Percentiles rank a stretch among this genome's conserved stretches.
These are phyloP conservation scores for Aureobasidium sp. DNA, from an alignment of 2,329 filamentous ascomycete genomes.

Conservation along the genomic window DNA sequence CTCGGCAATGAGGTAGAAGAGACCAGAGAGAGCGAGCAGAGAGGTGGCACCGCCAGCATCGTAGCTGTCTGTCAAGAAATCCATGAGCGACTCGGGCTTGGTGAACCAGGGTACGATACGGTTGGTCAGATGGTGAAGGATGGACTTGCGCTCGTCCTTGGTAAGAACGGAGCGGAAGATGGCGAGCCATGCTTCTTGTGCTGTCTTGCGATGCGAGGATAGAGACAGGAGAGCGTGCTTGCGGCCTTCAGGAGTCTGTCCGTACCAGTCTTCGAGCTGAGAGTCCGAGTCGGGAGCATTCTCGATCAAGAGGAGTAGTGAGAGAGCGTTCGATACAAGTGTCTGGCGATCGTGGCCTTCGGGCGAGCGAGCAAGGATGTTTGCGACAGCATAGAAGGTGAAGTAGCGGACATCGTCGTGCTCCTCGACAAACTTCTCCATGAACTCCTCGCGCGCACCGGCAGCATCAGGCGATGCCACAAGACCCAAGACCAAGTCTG, in stretches of 20 bases:
- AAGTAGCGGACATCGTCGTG: constrained; percentile 81
- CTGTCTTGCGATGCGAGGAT: constrained; percentile 65
- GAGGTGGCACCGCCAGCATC: constrained; percentile 78
- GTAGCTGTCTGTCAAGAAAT: constrained; percentile 94
- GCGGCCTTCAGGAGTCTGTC: constrained; percentile 56
- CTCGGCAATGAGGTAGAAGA: constrained; percentile 89
- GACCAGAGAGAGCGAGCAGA: constrained; percentile 78
- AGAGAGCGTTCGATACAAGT: constrained; percentile 50
- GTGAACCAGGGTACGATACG: constrained; percentile 84
- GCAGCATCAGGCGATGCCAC: constrained; percentile 50
- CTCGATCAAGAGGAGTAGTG: constrained; percentile 59
- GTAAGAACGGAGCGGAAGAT: constrained; percentile 60
- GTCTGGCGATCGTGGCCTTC: constrained; percentile 23
- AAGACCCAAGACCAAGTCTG: constrained; percentile 54
- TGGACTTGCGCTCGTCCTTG: constrained; percentile 67
- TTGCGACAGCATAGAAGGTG: constrained; percentile 62
- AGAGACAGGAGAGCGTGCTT: constrained; percentile 58
- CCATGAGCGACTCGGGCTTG: constrained; percentile 82
- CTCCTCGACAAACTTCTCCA: constrained; percentile 67
- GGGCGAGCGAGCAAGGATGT: constrained; percentile 8
- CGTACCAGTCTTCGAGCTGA: constrained; percentile 62
- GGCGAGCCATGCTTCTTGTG: constrained; percentile 79
- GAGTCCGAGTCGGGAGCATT: constrained; percentile 59
- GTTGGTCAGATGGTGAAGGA: constrained; percentile 66
- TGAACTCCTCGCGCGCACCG: constrained; percentile 61